These are phyloP conservation scores for Gastrodia elata DNA, from an alignment of 106 monocot species.

Conservation along the genomic window DNA sequence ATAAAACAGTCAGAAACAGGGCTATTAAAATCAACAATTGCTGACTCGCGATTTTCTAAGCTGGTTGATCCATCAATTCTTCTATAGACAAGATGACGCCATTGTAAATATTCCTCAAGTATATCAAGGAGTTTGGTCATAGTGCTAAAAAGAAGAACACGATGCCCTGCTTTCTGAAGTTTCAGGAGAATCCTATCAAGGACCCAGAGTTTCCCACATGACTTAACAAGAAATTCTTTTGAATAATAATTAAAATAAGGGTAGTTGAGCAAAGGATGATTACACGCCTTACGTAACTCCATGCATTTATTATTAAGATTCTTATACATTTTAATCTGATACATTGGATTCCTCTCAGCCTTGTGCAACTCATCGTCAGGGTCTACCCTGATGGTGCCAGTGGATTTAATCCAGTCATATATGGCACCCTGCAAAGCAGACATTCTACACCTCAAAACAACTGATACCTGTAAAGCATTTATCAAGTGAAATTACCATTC, in stretches of 20 bases:
- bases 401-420: conserved; percentile 97
- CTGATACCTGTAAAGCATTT: conserved; percentile 51
- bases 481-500: conserved; percentile 5
- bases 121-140: conserved; percentile 98
- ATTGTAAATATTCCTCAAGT: conserved; percentile 92
- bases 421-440: conserved; percentile 88
- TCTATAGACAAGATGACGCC: conserved; percentile 72
- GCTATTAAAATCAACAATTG: conserved; percentile 90
- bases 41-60: conserved; percentile 84
- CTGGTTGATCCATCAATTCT: conserved; percentile 96
- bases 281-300: conserved; percentile 94
- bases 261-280: conserved; percentile 88
- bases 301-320: conserved; percentile 98
- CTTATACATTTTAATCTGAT: conserved; percentile 75
- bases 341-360: conserved; percentile 65
- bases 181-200: conserved; percentile 96
- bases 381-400: conserved; percentile 88
- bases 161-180: conserved; percentile 88
- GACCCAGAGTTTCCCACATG: conserved; percentile 95
- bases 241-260: conserved; percentile 72
- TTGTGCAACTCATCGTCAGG: conserved; percentile 79
- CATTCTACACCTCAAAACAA: conserved; percentile 93
- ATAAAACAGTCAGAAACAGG: conserved; percentile 83
- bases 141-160: conserved; percentile 95
- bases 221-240: conserved; percentile 74